Conservation (phyloP, 441 rosid genomes). For the Pelargonium citronellum region DNA sequence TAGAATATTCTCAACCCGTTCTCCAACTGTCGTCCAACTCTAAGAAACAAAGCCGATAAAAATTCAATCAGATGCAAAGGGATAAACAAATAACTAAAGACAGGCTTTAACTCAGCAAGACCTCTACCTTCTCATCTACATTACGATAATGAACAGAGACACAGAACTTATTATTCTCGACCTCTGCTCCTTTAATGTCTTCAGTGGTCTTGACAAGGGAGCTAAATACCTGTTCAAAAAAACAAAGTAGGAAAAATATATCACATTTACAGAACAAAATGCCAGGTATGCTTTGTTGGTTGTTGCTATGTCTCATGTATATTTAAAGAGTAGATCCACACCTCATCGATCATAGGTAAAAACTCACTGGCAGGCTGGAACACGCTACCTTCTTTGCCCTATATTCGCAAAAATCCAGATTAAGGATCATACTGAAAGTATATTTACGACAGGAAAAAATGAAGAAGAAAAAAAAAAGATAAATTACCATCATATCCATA, state of each 20-base stretch:
- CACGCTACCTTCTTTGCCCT: conserved; percentile 71
- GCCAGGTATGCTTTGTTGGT: neutral
- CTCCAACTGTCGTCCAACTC: conserved; percentile 65
- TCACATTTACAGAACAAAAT: conserved; percentile 11
- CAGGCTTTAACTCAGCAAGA: conserved; percentile 10
- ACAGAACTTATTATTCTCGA: conserved; percentile 89
- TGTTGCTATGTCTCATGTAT: neutral
- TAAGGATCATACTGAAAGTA: conserved; percentile 7
- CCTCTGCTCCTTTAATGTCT: conserved; percentile 64
- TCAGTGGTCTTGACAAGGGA: conserved; percentile 58
- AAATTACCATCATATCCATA: conserved; percentile 49
- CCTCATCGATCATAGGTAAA: conserved; percentile 75
- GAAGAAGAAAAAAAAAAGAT: too few relatives aligned
- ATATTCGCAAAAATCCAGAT: conserved; percentile 16
- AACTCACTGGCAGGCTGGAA: conserved; percentile 96
- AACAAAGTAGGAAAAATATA: conserved; percentile 3
- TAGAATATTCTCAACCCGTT: conserved; percentile 49
- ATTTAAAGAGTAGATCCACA: conserved; percentile 16
- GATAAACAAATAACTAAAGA: neutral
- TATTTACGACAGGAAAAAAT: too few relatives aligned
- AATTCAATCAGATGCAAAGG: neutral
- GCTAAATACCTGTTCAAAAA: conserved; percentile 44
- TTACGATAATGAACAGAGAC: conserved; percentile 91
- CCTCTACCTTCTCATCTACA: conserved; percentile 63
- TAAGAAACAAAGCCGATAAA: conserved; percentile 25